These are phyloP conservation scores for Auriscalpium vulgare DNA, from an alignment of 768 basidiomycete genomes.

Conservation along the genomic window DNA sequence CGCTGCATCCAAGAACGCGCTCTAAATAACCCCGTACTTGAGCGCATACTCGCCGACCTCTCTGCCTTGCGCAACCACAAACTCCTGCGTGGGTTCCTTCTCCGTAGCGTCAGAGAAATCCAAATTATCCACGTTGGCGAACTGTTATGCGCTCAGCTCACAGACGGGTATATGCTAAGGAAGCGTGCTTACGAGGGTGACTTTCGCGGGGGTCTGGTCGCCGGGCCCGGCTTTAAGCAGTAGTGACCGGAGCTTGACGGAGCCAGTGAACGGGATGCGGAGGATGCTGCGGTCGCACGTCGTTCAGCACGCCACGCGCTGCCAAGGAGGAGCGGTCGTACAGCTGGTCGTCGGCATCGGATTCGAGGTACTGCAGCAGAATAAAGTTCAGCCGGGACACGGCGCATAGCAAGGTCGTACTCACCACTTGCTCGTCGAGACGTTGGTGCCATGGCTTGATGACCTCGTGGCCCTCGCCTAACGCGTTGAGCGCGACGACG, in stretches of 20 bases:
- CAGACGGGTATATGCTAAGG: neutral
- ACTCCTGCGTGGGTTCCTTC: conserved; percentile 60
- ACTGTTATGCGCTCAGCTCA: conserved; percentile 36
- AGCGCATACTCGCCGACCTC: conserved; percentile 83
- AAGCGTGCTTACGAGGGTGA: conserved; percentile 50
- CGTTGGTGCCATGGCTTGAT: conserved; percentile 88
- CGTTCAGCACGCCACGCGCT: neutral
- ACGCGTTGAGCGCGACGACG: conserved; percentile 72
- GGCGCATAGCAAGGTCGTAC: conserved; percentile 11
- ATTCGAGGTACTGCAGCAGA: conserved; percentile 61
- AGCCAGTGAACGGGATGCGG: conserved; percentile 81
- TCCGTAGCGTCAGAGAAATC: conserved; percentile 74
- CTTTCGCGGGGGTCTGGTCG: conserved; percentile 67
- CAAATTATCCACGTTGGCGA: conserved; percentile 64
- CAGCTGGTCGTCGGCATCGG: conserved; percentile 90
- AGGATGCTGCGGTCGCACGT: conserved; percentile 46
- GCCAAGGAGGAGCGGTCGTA: conserved; percentile 24
- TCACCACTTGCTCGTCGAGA: conserved; percentile 60
- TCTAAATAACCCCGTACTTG: conserved; percentile 41
- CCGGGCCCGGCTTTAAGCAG: conserved; percentile 79
- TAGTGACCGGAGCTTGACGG: conserved; percentile 76
- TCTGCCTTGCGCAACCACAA: conserved; percentile 57
- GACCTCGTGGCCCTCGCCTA: conserved; percentile 40
- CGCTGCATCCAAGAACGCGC: neutral
- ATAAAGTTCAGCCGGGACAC: neutral